Evolutionary conservation across 108 stramenopile species (phyloP), one percentile per base, ranked within the genome.

Genomic region (Fragilaria crotonensis): DNA sequence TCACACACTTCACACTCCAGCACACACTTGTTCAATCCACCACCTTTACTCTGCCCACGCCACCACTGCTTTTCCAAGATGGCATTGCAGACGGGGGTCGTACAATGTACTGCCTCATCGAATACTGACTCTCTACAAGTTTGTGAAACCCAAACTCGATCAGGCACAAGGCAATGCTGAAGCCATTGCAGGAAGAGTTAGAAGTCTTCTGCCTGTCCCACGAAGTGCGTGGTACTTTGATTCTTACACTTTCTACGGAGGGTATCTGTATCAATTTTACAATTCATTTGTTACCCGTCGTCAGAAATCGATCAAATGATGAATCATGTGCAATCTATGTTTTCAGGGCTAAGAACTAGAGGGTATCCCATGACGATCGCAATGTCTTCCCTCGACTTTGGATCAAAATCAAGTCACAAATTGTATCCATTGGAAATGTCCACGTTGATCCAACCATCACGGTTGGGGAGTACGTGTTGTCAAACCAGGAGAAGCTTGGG

Each of bases 211-310:
- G 65, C 33, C 59, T 64, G 27, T 18, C 52, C 17, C 21, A 58
- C 47, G 27, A 69, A 18, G 79, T 75, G 3, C 60, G 72, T 50
- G 88, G 88, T n/a, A 82, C 76, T 3, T 32, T 90, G 27, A 50
- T 90, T 61, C 21, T 87, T 0, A 83, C 89, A 1, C 60, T 66
- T 5, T 85, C 87, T 57, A 85, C 85, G n/a, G n/a, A n/a, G n/a
- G n/a, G n/a, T n/a, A n/a, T n/a, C n/a, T n/a, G n/a, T n/a, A n/a
- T n/a, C n/a, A 2, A 90, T 90, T 56, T 87, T 87, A 60, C 85
- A 85, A 26, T 87, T 85, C 1, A 83, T 90, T 73, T 85, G 80
- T 31, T 85, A 83, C 66, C 85, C 85, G n/a, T n/a, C n/a, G n/a
- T n/a, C n/a, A n/a, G n/a, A n/a, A n/a, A n/a, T n/a, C n/a, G n/a